Base-by-base conservation (phyloP, 306 rosid genomes). In the Dalbergia cochinchinensis region DNA sequence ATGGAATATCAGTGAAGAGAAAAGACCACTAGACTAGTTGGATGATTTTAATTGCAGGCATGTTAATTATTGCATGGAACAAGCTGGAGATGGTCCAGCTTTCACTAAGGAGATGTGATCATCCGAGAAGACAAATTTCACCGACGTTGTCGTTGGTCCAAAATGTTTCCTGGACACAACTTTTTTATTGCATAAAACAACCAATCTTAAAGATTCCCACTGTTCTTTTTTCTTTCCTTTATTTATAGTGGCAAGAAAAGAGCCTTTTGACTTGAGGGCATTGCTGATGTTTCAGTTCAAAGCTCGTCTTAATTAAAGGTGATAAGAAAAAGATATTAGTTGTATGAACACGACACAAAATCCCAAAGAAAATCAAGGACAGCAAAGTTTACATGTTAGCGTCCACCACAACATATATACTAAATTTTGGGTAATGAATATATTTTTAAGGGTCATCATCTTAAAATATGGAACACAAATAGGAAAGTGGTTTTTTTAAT, bases 221-320 rank as follows among this genome's bases (percentile, higher is more conserved):
- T 67, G 22, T 8, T 55, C 8, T 54, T 57, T 7, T 73, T 59
- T 4, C 53, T 74, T 44, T 33, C 16, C 13, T 73, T 45, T 74
- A 13, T 19, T 41, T 11, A 5, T 26, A 26, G 51, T 48, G 19
- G 35, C 45, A 59, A 34, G 41, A 37, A 37, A 69, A 59, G 69
- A 39, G 37, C 15, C 65, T 39, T 53, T 71, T 71, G 83, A 39
- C 73, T 71, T 37, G 26, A 20, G 66, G 58, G 11, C 63, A 34
- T 14, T 54, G 3, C 9, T 67, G 75, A 77, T 78, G 74, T 41
- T 67, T 65, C 16, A 18, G 42, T 65, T 76, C 54, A 48, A 64
- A 33, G 39, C 63, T 76, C 15, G 60, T 31, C 20, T n/a, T 44
- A 45, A 75, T 34, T 44, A 15, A 39, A 47, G 0, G 47, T 47